These are phyloP conservation scores for Zizania latifolia DNA, from an alignment of 176 grass and related monocot genomes.

Conservation along the genomic window DNA sequence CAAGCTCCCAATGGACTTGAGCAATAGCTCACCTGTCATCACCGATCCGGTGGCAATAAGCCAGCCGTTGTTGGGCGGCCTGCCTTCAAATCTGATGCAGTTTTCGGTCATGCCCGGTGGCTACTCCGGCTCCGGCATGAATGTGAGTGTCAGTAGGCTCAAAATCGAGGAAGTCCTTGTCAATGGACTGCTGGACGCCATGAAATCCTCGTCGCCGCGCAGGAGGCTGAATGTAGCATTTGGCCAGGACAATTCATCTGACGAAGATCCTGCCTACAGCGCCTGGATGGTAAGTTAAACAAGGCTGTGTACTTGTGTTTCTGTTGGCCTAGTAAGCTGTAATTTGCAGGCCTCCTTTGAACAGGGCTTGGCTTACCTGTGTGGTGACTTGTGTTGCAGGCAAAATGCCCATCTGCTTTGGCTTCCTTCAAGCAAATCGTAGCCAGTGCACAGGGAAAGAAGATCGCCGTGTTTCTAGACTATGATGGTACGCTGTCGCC, in stretches of 20 bases:
- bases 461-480: constrained; percentile 77
- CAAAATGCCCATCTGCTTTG: constrained; percentile 68
- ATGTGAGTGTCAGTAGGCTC: constrained; percentile 32
- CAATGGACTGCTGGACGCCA: constrained; percentile 70
- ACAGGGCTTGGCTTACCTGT: constrained; percentile 12
- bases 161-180: constrained; percentile 67
- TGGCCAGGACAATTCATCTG: constrained; percentile 10
- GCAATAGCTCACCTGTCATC: constrained; percentile 65
- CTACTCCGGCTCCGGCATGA: constrained; percentile 44
- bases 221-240: constrained; percentile 58
- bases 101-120: constrained; percentile 45
- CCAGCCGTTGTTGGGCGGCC: constrained; percentile 42
- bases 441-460: constrained; percentile 48
- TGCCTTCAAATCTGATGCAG: constrained; percentile 56
- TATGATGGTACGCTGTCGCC: constrained; percentile 80
- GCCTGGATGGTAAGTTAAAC: constrained; percentile 52
- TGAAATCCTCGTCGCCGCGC: constrained; percentile 82
- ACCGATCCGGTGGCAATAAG: constrained; percentile 44
- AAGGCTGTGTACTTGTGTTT: background rate
- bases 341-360: background rate
- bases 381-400: constrained; percentile 28
- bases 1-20: constrained; percentile 55
- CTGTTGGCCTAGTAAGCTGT: background rate
- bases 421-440: constrained; percentile 72
- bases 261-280: constrained; percentile 44